These are phyloP conservation scores for Taphrina deformans DNA, from an alignment of 1,139 yeast species.

Conservation along the genomic window DNA sequence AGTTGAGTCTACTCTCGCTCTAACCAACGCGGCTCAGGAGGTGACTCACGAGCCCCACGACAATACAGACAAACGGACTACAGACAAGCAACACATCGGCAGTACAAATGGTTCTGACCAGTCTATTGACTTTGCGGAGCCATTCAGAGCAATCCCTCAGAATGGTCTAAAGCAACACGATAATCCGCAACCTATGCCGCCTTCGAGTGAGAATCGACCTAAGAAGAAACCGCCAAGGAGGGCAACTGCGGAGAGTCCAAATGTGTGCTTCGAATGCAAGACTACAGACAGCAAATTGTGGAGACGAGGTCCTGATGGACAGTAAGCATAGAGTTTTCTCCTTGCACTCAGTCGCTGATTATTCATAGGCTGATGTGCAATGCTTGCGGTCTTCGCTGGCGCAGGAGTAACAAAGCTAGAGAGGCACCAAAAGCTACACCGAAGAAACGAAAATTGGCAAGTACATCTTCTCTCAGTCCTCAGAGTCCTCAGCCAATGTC, in stretches of 20 bases:
- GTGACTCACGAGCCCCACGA: neutral
- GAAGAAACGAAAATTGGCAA: conserved; percentile 2
- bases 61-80: neutral
- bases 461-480: conserved; percentile 6
- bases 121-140: neutral
- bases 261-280: conserved; percentile 19
- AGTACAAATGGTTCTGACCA: neutral
- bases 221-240: conserved; percentile 26
- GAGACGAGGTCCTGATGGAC: conserved; percentile 25
- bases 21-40: neutral
- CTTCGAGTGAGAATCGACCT: neutral
- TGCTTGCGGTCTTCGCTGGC: conserved; percentile 22
- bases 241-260: conserved; percentile 25
- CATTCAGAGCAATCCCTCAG: neutral
- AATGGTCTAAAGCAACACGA: neutral
- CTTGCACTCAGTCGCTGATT: neutral
- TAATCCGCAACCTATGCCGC: neutral
- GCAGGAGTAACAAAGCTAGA: conserved; percentile 9
- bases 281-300: conserved; percentile 24
- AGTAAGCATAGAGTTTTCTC: neutral
- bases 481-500: conserved; percentile 22
- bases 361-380: conserved; percentile 16
- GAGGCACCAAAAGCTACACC: conserved; percentile 16
- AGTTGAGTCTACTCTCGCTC: neutral
- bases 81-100: neutral